Evolutionary conservation across 352 stramenopile genomes (phyloP), one percentile per base, ranked within the genome.

Genomic region (Phytopythium boreale): DNA sequence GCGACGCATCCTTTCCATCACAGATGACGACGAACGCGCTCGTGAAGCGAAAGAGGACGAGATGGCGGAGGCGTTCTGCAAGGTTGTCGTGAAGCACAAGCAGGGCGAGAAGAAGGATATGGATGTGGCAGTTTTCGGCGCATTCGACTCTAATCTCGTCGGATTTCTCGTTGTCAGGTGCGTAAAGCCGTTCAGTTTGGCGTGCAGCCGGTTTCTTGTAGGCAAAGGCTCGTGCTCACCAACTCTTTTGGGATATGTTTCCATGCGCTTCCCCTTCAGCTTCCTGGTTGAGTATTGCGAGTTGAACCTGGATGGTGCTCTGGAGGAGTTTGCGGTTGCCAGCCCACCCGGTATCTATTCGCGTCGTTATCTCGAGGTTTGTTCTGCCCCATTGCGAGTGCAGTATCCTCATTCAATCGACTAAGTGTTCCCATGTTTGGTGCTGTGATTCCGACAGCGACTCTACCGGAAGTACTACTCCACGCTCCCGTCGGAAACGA

Each of bases 391-490:
- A 9, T 22, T 27, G 22, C 57, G 29, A 50, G 19, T n/a, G 15
- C 29, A 11, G 26, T 71, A 19, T 62, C 24, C n/a, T 34, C 36
- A 24, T 56, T 65, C 11, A n/a, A 36, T 17, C 19, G 22, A 24
- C 53, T 43, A n/a, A 56, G 17, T 26, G 26, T 50, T 46, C 8
- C 6, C n/a, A 50, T 41, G 5, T 27, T 6, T 49, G 26, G 20
- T 69, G 9, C 47, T 58, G 39, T n/a, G 51, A n/a, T 60, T 64
- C 63, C 1, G 6, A 20, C 56, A 90, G 75, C 68, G 68, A 62
- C 61, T 96, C 51, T 96, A 93, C 29, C 78, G 83, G 37, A 93
- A 90, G 69, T 96, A 94, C 60, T 92, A 82, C 49, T 80, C 69
- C 11, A 93, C 83, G 17, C 66, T 96, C 17, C 67, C 79, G 47